Evolutionary conservation across 1,139 yeast species (phyloP), one percentile per base, ranked within the genome.

Genomic region (Blastobotrys capitulatus): DNA sequence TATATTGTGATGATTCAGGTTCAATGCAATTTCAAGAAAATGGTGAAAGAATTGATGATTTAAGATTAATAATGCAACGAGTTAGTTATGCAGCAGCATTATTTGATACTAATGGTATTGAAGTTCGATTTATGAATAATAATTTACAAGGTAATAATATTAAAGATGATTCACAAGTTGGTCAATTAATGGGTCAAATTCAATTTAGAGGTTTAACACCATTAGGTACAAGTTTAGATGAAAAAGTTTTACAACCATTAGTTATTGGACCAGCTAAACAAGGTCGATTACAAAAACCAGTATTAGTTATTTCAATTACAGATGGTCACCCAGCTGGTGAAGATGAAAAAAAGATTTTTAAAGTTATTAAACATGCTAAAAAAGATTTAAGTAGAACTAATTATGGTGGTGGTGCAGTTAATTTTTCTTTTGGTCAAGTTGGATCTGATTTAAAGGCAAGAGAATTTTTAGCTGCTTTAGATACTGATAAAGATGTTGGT

Each of bases 261-360:
- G 64, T 65, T n/a, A 34, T 61, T 15, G 58, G 57, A 6, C 65
- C 65, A 2, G 65, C 65, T 13, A 56, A 58, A 19, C 47, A 53
- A 19, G 58, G 60, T 27, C 51, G 50, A 13, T 50, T 65, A 31
- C 55, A 53, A 42, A 65, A 65, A 55, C 69, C 69, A 1, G 67
- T 65, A 2, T 50, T 65, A 51, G 54, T 65, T 34, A 62, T 65
- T 46, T 50, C 66, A 31, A 56, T 65, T 50, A 65, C 69, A 22
- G 69, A 65, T 44, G 69, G 69, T 15, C 61, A 58, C 43, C 69
- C 69, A 15, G 68, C 68, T 6, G 68, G 69, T 9, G 69, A 66
- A 50, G 52, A 58, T 39, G 47, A 56, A 37, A 56, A 53, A 45
- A 59, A 60, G 27, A 54, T 66, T 20, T 59, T 58, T 52, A 53